Evolutionary conservation across 1,284 basidiomycete species (phyloP).

Genomic region (Sutorius eximius): DNA sequence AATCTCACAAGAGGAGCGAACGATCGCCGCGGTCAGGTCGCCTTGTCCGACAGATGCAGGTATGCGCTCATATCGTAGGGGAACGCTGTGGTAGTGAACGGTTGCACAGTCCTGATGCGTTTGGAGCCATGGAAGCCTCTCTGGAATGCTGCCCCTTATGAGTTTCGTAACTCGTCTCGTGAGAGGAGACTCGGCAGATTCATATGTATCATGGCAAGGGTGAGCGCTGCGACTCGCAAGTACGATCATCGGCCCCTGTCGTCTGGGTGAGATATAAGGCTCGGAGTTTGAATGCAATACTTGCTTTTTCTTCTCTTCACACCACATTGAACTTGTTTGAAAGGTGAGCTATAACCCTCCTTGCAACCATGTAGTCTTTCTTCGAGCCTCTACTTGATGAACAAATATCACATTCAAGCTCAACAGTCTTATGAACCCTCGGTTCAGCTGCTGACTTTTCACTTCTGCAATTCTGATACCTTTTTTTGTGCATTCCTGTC

Average conservation of each 20-base stretch:
- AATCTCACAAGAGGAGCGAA: not conserved
- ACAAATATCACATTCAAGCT: conserved; percentile 68
- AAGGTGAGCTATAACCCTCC: conserved; percentile 4
- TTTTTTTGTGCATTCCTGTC: conserved; percentile 1
- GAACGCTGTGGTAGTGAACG: too few relatives aligned
- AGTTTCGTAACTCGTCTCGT: too few relatives aligned
- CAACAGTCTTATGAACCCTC: conserved; percentile 62
- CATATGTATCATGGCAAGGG: too few relatives aligned
- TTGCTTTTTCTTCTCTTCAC: not conserved
- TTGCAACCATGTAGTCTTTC: not conserved
- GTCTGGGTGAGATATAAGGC: too few relatives aligned
- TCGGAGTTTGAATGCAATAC: not conserved
- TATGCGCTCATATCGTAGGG: too few relatives aligned
- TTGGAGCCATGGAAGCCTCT: too few relatives aligned
- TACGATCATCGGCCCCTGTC: too few relatives aligned
- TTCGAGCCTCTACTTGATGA: conserved; percentile 44
- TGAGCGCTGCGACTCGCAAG: too few relatives aligned
- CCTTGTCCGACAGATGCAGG: too few relatives aligned
- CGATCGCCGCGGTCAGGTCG: not conserved
- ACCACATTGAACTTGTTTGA: not conserved
- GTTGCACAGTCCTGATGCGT: too few relatives aligned
- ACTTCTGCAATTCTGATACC: conserved; percentile 67
- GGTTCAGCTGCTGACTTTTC: conserved; percentile 49
- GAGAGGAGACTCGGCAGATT: too few relatives aligned
- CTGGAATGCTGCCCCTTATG: too few relatives aligned